A percentile compares a stretch with the other conserved stretches of the same genome.
Conservation (phyloP, 176 grass and related monocot species). For the Oryza rufipogon region DNA sequence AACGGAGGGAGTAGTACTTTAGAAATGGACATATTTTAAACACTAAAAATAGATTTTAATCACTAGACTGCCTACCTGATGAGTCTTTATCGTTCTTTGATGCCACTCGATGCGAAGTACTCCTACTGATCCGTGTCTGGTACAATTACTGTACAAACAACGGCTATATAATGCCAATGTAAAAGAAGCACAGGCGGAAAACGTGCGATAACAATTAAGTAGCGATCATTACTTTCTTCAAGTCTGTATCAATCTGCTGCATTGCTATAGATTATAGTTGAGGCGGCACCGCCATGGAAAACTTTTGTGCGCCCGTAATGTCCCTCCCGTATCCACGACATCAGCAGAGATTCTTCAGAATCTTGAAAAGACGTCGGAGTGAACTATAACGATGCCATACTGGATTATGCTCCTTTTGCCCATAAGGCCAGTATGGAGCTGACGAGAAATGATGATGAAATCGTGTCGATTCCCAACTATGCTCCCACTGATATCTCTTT, state of each 20-base stretch:
- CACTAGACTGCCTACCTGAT: too few species aligned
- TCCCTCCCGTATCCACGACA: too few species aligned
- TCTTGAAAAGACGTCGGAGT: background rate
- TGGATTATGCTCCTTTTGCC: background rate
- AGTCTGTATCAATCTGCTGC: background rate
- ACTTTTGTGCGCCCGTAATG: background rate
- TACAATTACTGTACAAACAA: background rate
- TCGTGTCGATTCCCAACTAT: background rate
- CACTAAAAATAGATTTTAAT: too few species aligned
- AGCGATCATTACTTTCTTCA: background rate
- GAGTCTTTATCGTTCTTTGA: too few species aligned
- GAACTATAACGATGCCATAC: background rate
- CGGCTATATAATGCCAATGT: background rate
- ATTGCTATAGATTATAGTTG: background rate
- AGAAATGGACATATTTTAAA: too few species aligned
- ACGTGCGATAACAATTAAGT: background rate
- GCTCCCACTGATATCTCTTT: background rate
- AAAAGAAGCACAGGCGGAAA: background rate
- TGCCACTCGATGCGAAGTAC: too few species aligned
- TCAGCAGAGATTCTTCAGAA: background rate
- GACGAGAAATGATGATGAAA: background rate
- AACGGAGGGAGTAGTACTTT: too few species aligned
- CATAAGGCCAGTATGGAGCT: background rate
- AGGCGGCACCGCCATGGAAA: constrained; percentile 5
- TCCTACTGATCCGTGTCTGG: background rate